Conservation (phyloP, 768 basidiomycete species). For the Lentinula edodes region DNA sequence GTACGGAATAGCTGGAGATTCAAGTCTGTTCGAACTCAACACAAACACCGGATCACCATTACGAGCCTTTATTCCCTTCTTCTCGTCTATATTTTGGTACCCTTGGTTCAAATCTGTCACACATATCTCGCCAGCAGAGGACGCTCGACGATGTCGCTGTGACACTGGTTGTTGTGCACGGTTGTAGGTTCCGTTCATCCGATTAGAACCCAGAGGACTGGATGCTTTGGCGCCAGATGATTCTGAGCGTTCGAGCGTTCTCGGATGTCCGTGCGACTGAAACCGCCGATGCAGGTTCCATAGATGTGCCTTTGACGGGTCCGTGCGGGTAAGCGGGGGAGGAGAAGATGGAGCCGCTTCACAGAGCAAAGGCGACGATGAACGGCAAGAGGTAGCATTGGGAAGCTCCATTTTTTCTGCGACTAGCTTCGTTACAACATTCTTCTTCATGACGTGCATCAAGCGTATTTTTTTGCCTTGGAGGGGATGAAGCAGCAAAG, state of each 20-base stretch:
- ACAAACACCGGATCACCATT: not conserved
- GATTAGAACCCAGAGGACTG: not conserved
- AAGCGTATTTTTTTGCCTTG: constrained; percentile 47
- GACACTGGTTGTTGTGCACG: not conserved
- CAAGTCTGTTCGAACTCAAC: not conserved
- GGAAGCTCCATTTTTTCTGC: constrained; percentile 57
- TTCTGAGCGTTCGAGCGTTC: not conserved
- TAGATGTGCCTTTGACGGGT: not conserved
- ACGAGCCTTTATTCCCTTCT: not conserved
- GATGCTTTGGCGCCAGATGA: not conserved
- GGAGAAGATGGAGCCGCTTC: not conserved
- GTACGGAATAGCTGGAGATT: constrained; percentile 5
- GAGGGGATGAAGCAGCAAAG: constrained; percentile 40
- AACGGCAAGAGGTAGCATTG: constrained; percentile 4
- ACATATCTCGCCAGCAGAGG: constrained; percentile 38
- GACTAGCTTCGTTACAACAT: constrained; percentile 55
- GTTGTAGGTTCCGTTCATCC: not conserved
- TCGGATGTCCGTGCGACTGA: constrained; percentile 17
- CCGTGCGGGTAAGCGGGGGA: not conserved
- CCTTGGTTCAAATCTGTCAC: not conserved
- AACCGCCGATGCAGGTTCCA: constrained; percentile 24
- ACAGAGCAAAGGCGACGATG: not conserved
- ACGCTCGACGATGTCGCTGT: constrained; percentile 35
- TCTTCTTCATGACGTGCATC: constrained; percentile 70
- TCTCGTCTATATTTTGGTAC: not conserved